Percentiles rank a stretch among this genome's conserved stretches.
These are phyloP conservation scores for Salmacisia buchloeana DNA, from an alignment of 1,284 basidiomycete species.

Conservation along the genomic window DNA sequence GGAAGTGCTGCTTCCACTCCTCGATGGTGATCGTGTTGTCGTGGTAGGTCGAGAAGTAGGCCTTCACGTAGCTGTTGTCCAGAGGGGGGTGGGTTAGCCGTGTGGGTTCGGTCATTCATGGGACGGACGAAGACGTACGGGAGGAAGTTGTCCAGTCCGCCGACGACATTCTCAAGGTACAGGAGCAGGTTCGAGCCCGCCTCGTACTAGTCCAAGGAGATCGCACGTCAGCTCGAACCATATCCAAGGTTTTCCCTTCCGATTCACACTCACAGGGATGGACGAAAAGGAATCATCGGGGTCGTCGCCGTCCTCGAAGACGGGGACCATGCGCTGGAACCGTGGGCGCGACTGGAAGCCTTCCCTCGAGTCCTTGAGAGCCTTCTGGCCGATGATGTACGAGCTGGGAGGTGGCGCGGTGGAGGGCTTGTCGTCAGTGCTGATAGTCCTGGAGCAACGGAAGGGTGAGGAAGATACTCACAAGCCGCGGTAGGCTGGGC, in stretches of 20 bases:
- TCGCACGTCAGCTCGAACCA: slow-evolving; percentile 59
- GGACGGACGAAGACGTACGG: slow-evolving; percentile 26
- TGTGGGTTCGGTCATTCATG: background rate
- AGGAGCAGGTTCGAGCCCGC: slow-evolving; percentile 69
- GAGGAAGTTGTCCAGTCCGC: slow-evolving; percentile 67
- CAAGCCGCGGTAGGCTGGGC: slow-evolving; percentile 70
- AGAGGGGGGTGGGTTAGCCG: slow-evolving; percentile 57
- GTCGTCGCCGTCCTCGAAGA: slow-evolving; percentile 74
- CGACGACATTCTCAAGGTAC: slow-evolving; percentile 66
- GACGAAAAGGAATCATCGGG: slow-evolving; percentile 51
- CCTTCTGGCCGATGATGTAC: slow-evolving; percentile 70
- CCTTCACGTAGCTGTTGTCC: slow-evolving; percentile 63
- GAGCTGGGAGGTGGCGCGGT: slow-evolving; percentile 44
- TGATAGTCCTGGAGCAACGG: background rate
- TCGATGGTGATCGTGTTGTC: slow-evolving; percentile 80
- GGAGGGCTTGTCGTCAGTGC: background rate
- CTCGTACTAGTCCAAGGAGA: slow-evolving; percentile 65
- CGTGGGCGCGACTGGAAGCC: slow-evolving; percentile 56
- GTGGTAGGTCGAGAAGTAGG: slow-evolving; percentile 61
- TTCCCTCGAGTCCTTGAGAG: slow-evolving; percentile 67
- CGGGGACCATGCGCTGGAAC: slow-evolving; percentile 78
- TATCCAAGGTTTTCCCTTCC: slow-evolving; percentile 54
- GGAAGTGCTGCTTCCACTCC: slow-evolving; percentile 82
- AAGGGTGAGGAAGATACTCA: background rate
- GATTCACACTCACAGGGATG: slow-evolving; percentile 15